A percentile compares a stretch with the other conserved stretches of the same genome.
These are phyloP conservation scores for Aspergillus wentii DNA, from an alignment of 495 filamentous ascomycete species.

Conservation along the genomic window DNA sequence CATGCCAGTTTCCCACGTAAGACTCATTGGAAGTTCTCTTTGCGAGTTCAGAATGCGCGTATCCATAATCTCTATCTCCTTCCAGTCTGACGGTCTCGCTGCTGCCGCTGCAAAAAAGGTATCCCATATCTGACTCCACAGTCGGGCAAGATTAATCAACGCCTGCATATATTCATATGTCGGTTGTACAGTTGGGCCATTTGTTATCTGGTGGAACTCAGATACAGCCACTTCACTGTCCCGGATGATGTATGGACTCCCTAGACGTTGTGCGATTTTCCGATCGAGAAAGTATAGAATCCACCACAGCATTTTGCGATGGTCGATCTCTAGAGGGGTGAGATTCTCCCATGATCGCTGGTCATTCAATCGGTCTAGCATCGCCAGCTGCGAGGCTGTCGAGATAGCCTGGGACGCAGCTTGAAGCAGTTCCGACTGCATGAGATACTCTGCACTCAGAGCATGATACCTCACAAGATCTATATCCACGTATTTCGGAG, in stretches of 20 bases:
- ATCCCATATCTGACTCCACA: slow-evolving; percentile 10
- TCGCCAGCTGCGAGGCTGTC: slow-evolving; percentile 2
- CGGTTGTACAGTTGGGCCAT: not conserved
- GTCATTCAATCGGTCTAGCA: slow-evolving; percentile 1
- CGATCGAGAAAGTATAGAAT: slow-evolving; percentile 8
- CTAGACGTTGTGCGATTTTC: slow-evolving; percentile 3
- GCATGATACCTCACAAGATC: not conserved
- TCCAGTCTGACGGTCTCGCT: slow-evolving; percentile 1
- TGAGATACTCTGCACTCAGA: not conserved
- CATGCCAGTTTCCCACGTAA: not conserved
- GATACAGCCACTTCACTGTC: slow-evolving; percentile 3
- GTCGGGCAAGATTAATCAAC: not conserved
- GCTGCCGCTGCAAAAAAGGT: slow-evolving; percentile 5
- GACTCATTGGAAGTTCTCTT: not conserved
- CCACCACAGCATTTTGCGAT: slow-evolving; percentile 6
- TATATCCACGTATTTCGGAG: not conserved
- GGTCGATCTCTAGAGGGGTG: not conserved
- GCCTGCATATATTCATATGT: not conserved
- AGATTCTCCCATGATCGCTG: not conserved
- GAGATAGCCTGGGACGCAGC: not conserved
- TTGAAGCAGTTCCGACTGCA: not conserved
- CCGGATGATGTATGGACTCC: slow-evolving; percentile 3
- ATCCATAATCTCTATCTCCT: slow-evolving; percentile 7
- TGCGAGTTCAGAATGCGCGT: slow-evolving; percentile 1
- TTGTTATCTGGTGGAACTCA: too few relatives aligned